Evolutionary conservation across 1,139 yeast species (phyloP).

Genomic region (Kurtzmaniella quercitrusa): DNA sequence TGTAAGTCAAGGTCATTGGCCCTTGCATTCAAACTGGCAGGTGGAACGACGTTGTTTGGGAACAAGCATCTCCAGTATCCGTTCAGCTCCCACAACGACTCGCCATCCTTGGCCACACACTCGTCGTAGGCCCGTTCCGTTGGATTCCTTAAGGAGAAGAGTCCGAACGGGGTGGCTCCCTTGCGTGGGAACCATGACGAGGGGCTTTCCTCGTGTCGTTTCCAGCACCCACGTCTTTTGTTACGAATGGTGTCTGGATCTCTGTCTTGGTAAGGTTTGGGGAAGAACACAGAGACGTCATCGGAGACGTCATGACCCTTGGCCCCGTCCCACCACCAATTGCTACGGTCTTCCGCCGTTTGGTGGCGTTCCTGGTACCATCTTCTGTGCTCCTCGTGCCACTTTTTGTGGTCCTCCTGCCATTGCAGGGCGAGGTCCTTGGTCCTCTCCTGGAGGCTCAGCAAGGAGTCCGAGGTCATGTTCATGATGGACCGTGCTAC

Average conservation of each 20-base stretch:
- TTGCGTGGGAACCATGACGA: not conserved
- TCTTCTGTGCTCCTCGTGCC: not conserved
- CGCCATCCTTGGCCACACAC: constrained; percentile 63
- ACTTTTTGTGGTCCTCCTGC: constrained; percentile 1
- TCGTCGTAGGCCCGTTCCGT: constrained; percentile 53
- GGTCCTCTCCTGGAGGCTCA: constrained; percentile 20
- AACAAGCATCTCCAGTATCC: constrained; percentile 90
- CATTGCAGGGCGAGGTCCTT: constrained; percentile 11
- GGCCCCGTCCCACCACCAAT: no score
- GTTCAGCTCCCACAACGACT: constrained; percentile 69
- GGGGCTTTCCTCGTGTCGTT: not conserved
- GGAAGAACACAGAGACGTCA: constrained; percentile 6
- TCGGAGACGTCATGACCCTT: no score
- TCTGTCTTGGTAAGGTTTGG: constrained; percentile 8
- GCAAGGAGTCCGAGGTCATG: constrained; percentile 21
- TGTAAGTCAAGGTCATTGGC: constrained; percentile 15
- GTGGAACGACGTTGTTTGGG: constrained; percentile 50
- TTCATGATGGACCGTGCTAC: constrained; percentile 17
- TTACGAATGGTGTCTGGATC: constrained; percentile 5
- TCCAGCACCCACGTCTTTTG: not conserved
- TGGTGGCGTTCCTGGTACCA: not conserved
- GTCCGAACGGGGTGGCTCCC: constrained; percentile 37
- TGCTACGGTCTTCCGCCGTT: not conserved
- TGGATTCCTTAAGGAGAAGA: constrained; percentile 60
- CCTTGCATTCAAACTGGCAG: constrained; percentile 27